Evolutionary conservation across 495 filamentous ascomycete genomes (phyloP).

Genomic region (Aspergillus ellipticus): DNA sequence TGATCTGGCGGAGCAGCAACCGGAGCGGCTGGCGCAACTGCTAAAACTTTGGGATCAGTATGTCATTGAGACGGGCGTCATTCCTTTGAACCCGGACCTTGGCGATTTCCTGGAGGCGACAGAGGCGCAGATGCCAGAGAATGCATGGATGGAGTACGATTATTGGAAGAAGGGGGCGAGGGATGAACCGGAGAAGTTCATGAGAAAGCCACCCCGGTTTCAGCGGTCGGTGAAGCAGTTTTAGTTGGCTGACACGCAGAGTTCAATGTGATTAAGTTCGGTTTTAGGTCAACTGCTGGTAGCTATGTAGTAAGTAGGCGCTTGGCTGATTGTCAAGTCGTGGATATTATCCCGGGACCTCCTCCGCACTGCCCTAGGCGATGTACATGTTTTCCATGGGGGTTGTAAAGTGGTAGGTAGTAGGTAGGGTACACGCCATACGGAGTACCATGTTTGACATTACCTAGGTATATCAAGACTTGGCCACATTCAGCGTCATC

Average conservation of each 20-base stretch:
- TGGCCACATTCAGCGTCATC: too few relatives aligned
- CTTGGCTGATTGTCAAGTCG: too few relatives aligned
- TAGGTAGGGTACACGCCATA: too few relatives aligned
- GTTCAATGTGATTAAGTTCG: too few relatives aligned
- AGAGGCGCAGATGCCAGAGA: constrained; percentile 64
- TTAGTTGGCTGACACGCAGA: constrained; percentile 15
- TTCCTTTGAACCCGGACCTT: constrained; percentile 41
- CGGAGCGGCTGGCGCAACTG: constrained; percentile 49
- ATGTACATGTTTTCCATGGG: too few relatives aligned
- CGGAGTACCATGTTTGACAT: too few relatives aligned
- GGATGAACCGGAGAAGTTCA: constrained; percentile 54
- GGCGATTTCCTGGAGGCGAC: constrained; percentile 51
- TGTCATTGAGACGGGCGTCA: constrained; percentile 58
- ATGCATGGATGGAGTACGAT: constrained; percentile 67
- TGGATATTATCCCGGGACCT: too few relatives aligned
- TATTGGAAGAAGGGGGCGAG: constrained; percentile 62
- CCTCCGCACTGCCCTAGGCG: too few relatives aligned
- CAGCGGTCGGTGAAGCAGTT: constrained; percentile 48
- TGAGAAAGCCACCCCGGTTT: constrained; percentile 47
- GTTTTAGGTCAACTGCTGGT: too few relatives aligned
- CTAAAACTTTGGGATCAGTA: constrained; percentile 56
- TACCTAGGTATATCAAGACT: too few relatives aligned
- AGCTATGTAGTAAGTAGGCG: too few relatives aligned
- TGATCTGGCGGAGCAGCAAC: constrained; percentile 53
- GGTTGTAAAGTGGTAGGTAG: too few relatives aligned